phyloP scores from a whole-genome alignment of 1,284 basidiomycete species.

The Leccinum huronense region DNA sequence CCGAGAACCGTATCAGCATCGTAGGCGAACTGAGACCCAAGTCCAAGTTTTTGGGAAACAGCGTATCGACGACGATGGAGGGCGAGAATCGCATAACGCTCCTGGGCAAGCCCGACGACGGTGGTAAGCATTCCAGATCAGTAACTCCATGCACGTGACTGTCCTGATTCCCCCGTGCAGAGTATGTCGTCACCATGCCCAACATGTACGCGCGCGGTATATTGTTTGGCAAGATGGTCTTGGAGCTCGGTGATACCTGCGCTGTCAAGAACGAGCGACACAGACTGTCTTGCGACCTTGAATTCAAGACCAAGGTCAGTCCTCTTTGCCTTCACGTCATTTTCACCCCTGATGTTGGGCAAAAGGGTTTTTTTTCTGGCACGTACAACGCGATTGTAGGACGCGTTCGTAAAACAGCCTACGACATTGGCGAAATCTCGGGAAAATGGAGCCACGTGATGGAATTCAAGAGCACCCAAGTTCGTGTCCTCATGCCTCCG shows the following conservation, averaged over 20 bases:
- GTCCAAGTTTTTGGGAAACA: slow-evolving; percentile 95
- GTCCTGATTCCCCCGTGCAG: slow-evolving; percentile 37
- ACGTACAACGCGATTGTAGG: slow-evolving; percentile 92
- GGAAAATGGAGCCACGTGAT: slow-evolving; percentile 93
- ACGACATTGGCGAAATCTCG: slow-evolving; percentile 82
- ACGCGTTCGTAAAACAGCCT: slow-evolving; percentile 64
- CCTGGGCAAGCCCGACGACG: slow-evolving; percentile 80
- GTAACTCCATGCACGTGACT: slow-evolving; percentile 6
- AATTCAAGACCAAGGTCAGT: slow-evolving; percentile 94
- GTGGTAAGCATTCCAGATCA: slow-evolving; percentile 46
- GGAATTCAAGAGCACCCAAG: slow-evolving; percentile 79
- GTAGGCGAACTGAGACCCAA: slow-evolving; percentile 95
- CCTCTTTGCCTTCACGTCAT: background rate
- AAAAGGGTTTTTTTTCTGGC: slow-evolving; percentile 93
- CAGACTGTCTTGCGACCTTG: slow-evolving; percentile 78
- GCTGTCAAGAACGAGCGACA: slow-evolving; percentile 82
- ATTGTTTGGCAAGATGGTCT: slow-evolving; percentile 96
- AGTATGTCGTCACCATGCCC: slow-evolving; percentile 90
- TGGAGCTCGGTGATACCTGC: slow-evolving; percentile 93
- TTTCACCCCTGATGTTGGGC: background rate
- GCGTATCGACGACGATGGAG: slow-evolving; percentile 93
- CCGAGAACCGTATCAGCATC: slow-evolving; percentile 81
- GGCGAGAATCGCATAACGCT: slow-evolving; percentile 89
- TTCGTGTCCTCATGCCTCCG: slow-evolving; percentile 32
- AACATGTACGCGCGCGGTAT: slow-evolving; percentile 99